Conservation (phyloP, 257 asterid genomes). For the Primulina huaijiensis region DNA sequence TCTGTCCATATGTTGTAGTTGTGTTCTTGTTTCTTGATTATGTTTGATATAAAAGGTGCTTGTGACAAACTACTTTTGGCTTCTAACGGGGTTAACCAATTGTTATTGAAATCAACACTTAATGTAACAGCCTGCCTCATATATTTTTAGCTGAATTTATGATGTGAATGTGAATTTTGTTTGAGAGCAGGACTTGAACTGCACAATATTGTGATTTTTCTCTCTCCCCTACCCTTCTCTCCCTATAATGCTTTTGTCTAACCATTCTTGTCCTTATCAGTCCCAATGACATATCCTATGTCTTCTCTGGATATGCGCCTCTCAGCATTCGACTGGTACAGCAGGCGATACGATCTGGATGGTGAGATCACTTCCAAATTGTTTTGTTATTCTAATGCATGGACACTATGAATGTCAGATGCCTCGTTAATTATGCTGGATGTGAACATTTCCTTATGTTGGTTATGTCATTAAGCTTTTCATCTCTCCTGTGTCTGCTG, state of each 20-base stretch:
- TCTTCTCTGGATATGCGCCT: constrained; percentile 98
- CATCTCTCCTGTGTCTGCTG: neutral
- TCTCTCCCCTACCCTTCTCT: neutral
- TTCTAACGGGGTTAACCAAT: neutral
- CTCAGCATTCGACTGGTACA: constrained; percentile 94
- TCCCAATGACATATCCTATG: constrained; percentile 88
- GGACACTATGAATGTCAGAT: constrained; percentile 7
- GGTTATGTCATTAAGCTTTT: constrained; percentile 1
- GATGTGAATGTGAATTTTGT: neutral
- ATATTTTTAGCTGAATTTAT: too few species aligned
- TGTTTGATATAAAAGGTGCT: neutral
- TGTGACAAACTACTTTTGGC: neutral
- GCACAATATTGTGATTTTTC: neutral
- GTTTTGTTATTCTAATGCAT: constrained; percentile 1
- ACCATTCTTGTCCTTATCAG: constrained; percentile 39
- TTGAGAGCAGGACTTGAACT: constrained; percentile 19
- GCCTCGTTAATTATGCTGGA: constrained; percentile 17
- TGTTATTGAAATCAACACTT: neutral
- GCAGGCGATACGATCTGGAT: constrained; percentile 91
- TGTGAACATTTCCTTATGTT: constrained; percentile 5
- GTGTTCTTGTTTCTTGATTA: neutral
- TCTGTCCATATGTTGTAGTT: neutral
- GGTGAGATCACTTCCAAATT: constrained; percentile 52
- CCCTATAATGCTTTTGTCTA: constrained; percentile 15
- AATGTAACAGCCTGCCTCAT: too few species aligned